These are phyloP conservation scores for Rhodotorula sp. DNA, from an alignment of 1,284 basidiomycete genomes.

Conservation along the genomic window DNA sequence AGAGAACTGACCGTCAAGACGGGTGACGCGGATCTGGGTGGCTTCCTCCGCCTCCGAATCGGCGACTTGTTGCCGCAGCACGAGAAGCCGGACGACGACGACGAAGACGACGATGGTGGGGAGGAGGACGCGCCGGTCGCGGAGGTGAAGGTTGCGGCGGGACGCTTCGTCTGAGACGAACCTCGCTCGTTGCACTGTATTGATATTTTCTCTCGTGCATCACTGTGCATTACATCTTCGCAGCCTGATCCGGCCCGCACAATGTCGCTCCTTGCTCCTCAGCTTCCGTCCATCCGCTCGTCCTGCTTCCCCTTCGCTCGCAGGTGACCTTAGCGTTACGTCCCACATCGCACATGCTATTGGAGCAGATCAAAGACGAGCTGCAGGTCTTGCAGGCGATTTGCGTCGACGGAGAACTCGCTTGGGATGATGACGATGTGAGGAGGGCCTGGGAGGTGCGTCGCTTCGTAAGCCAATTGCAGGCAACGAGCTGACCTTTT, in stretches of 20 bases:
- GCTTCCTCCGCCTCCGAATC: constrained; percentile 31
- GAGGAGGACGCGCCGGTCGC: background rate
- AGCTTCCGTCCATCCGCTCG: too few species aligned
- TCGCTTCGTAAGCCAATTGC: background rate
- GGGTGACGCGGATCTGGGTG: constrained; percentile 35
- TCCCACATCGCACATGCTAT: background rate
- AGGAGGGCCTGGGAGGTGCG: constrained; percentile 22
- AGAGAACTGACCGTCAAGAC: constrained; percentile 43
- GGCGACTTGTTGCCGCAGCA: constrained; percentile 24
- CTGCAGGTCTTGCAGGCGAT: constrained; percentile 9
- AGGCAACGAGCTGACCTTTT: background rate
- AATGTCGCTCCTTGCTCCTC: too few species aligned
- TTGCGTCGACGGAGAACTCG: constrained; percentile 15
- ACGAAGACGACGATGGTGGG: constrained; percentile 1
- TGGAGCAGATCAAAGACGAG: constrained; percentile 15
- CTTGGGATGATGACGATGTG: constrained; percentile 5
- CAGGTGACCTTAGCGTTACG: too few species aligned
- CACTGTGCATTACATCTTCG: too few species aligned
- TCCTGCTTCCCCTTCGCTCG: too few species aligned
- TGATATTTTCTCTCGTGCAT: background rate
- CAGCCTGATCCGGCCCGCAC: too few species aligned
- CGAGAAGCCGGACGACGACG: constrained; percentile 25
- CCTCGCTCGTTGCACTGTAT: background rate
- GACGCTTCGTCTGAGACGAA: background rate
- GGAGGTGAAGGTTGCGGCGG: background rate